Conservation (phyloP, 2,329 filamentous ascomycete genomes). For the Monosporascus sp. region DNA sequence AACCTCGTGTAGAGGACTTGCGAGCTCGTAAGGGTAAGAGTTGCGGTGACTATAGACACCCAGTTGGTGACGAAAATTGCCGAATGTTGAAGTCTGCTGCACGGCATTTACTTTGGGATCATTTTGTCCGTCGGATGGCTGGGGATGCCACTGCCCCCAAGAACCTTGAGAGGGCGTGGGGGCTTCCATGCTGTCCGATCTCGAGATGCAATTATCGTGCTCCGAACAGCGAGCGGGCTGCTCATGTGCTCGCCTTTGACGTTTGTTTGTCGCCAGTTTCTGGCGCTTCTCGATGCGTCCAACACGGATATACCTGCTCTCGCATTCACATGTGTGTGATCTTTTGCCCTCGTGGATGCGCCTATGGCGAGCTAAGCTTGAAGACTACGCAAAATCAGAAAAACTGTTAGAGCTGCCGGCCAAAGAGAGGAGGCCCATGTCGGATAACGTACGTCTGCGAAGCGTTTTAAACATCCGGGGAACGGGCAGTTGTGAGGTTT, state of each 20-base stretch:
- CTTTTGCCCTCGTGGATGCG: constrained; percentile 63
- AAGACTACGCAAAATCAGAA: constrained; percentile 46
- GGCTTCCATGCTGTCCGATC: constrained; percentile 54
- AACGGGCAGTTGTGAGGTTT: constrained; percentile 67
- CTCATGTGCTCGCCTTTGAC: constrained; percentile 58
- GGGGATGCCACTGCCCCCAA: constrained; percentile 44
- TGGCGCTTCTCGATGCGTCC: constrained; percentile 8
- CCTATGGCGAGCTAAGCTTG: constrained; percentile 59
- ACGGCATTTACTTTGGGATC: constrained; percentile 34
- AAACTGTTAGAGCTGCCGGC: not conserved
- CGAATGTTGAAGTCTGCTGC: constrained; percentile 50
- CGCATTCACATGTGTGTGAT: constrained; percentile 59
- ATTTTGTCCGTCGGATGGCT: constrained; percentile 35
- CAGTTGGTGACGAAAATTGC: constrained; percentile 49
- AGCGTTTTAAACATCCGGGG: constrained; percentile 60
- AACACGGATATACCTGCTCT: constrained; percentile 47
- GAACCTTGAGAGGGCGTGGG: constrained; percentile 53
- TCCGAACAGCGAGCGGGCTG: constrained; percentile 53
- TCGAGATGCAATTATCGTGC: constrained; percentile 49
- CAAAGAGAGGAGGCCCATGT: not conserved
- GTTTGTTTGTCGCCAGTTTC: constrained; percentile 57
- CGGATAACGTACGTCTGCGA: constrained; percentile 56
- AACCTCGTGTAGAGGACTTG: constrained; percentile 39
- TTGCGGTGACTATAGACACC: constrained; percentile 38
- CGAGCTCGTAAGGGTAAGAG: constrained; percentile 44